Conservation (phyloP, 108 stramenopile genomes). For the Conticribra guillardii region DNA sequence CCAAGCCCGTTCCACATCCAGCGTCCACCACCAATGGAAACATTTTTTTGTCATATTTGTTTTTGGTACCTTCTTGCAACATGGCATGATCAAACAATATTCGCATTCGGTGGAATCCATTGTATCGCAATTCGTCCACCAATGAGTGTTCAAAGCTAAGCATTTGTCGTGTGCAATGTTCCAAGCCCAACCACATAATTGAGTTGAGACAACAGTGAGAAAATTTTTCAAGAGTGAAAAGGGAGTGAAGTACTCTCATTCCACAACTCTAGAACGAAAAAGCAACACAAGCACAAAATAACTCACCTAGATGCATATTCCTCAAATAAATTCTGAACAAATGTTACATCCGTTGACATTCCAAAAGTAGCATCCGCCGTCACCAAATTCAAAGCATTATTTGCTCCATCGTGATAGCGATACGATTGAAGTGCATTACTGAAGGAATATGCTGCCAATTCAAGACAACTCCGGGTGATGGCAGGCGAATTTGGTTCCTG, state of each 20-base stretch:
- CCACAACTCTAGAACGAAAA: too few relatives aligned
- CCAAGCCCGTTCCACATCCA: conserved; percentile 80
- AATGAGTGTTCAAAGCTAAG: conserved; percentile 75
- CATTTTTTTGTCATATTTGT: conserved; percentile 15
- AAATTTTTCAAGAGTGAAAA: background rate
- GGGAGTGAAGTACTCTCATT: too few relatives aligned
- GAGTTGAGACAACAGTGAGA: background rate
- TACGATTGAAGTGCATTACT: conserved; percentile 58
- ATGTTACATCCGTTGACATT: conserved; percentile 62
- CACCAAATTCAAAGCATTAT: conserved; percentile 73
- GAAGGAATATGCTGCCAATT: conserved; percentile 69
- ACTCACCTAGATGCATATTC: conserved; percentile 71
- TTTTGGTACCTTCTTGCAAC: conserved; percentile 4
- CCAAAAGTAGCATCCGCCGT: conserved; percentile 86
- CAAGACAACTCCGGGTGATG: conserved; percentile 47
- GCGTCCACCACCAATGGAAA: conserved; percentile 68
- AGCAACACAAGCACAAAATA: too few relatives aligned
- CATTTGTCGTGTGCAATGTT: background rate
- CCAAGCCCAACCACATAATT: background rate
- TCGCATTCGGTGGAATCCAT: conserved; percentile 69
- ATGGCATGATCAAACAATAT: conserved; percentile 65
- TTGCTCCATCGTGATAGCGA: conserved; percentile 59
- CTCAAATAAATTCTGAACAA: conserved; percentile 68
- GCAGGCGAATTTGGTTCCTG: conserved; percentile 29
- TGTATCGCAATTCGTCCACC: conserved; percentile 72